Evolutionary conservation across 1,284 basidiomycete genomes (phyloP).

Genomic region (Moesziomyces sp.): DNA sequence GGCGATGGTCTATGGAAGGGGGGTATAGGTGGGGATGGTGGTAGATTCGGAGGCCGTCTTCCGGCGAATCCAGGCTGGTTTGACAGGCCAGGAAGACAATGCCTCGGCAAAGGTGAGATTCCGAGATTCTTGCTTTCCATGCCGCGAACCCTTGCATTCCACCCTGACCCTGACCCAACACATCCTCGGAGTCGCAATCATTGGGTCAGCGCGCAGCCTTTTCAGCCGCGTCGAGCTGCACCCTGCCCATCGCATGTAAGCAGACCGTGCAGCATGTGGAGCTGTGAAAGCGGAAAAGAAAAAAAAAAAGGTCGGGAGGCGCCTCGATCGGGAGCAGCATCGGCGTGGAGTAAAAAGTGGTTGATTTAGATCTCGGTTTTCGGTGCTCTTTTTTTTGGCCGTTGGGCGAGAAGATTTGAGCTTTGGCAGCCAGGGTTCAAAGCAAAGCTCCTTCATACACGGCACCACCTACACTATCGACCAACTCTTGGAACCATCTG

Average conservation of each 20-base stretch:
- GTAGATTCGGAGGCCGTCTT: not conserved
- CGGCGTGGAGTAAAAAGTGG: not conserved
- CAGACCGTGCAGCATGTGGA: not conserved
- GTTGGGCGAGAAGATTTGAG: not conserved
- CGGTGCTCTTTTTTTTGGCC: not conserved
- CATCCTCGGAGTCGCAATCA: not conserved
- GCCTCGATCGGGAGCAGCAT: not conserved
- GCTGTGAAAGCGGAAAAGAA: not conserved
- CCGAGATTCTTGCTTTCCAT: not conserved
- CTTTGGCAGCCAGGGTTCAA: not conserved
- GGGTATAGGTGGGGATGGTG: not conserved
- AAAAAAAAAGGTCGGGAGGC: not conserved
- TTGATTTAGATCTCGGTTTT: not conserved
- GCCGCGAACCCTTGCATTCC: not conserved
- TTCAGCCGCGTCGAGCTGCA: not conserved
- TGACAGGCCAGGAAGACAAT: not conserved
- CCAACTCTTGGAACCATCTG: not conserved
- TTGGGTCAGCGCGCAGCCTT: not conserved
- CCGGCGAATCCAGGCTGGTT: not conserved
- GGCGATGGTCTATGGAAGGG: not conserved
- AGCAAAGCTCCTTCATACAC: not conserved
- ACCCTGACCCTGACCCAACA: too few species aligned
- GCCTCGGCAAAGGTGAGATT: not conserved
- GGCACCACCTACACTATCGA: not conserved
- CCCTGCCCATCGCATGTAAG: not conserved